phyloP scores from a whole-genome alignment of 1,139 yeast genomes.

The Candida neerlandica region DNA sequence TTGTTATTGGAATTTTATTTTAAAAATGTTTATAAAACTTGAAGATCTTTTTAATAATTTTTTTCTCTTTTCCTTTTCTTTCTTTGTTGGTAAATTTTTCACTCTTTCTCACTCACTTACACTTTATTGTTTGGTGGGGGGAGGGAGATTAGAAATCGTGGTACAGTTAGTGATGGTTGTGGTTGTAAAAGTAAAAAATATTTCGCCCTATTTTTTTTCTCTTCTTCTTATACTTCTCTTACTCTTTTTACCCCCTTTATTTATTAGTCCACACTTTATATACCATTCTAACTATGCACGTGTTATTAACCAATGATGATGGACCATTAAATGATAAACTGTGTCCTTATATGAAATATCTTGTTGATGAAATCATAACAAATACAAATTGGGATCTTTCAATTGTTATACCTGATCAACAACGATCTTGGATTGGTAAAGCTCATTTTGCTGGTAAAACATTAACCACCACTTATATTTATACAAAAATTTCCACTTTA shows the following conservation, averaged over 20 bases:
- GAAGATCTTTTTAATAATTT: not conserved
- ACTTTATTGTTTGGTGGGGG: too few species aligned
- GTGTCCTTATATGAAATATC: constrained; percentile 85
- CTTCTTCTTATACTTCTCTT: not conserved
- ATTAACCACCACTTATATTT: constrained; percentile 67
- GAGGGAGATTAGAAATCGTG: too few species aligned
- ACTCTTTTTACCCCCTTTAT: not conserved
- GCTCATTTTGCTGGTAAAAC: constrained; percentile 92
- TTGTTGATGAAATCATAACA: constrained; percentile 68
- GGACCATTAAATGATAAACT: constrained; percentile 83
- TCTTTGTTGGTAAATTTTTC: constrained; percentile 2
- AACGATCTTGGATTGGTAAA: constrained; percentile 94
- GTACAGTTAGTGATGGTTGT: not conserved
- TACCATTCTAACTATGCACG: constrained; percentile 33
- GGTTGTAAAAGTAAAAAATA: not conserved
- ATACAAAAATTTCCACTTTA: constrained; percentile 46
- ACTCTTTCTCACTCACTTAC: not conserved
- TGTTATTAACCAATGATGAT: constrained; percentile 83
- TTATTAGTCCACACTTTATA: not conserved
- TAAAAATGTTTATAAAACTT: not conserved
- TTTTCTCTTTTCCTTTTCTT: not conserved
- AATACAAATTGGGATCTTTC: constrained; percentile 83
- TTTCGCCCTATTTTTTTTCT: not conserved
- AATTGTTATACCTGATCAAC: constrained; percentile 78
- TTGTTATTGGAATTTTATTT: not conserved